Percentiles rank a stretch among this genome's conserved stretches.
Evolutionary conservation across 768 basidiomycete genomes (phyloP).

Genomic region (Russula vinacea): DNA sequence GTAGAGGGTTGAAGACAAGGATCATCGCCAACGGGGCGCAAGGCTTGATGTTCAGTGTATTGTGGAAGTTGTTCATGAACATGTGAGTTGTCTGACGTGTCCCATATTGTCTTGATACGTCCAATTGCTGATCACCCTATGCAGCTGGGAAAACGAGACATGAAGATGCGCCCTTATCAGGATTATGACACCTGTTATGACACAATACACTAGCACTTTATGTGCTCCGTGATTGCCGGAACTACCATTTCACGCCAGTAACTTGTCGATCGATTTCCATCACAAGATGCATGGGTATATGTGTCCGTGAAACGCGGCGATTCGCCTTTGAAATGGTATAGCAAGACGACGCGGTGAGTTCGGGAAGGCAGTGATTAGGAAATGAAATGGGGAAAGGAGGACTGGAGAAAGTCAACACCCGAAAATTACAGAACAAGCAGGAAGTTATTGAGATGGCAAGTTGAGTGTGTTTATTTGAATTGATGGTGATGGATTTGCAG

Average conservation of each 20-base stretch:
- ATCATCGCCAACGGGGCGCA: slow-evolving; percentile 90
- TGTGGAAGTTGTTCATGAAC: slow-evolving; percentile 91
- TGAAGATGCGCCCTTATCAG: neutral
- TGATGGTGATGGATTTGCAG: too few species aligned
- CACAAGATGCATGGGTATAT: neutral
- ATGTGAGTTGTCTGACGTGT: slow-evolving; percentile 50
- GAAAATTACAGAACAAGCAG: neutral
- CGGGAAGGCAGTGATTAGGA: neutral
- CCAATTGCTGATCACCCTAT: neutral
- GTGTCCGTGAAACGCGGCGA: neutral
- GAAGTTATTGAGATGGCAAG: neutral
- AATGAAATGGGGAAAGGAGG: neutral
- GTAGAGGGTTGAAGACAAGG: slow-evolving; percentile 85
- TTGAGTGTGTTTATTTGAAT: neutral
- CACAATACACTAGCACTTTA: neutral
- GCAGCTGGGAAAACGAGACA: slow-evolving; percentile 21
- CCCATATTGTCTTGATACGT: neutral
- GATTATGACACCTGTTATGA: neutral
- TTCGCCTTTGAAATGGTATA: neutral
- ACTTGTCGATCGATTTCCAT: neutral
- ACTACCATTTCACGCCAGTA: neutral
- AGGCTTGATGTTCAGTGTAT: slow-evolving; percentile 83
- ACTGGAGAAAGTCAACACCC: neutral
- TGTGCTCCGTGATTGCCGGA: neutral
- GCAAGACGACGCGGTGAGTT: too few species aligned